Evolutionary conservation across 192 early-diverging fungal genomes (phyloP).

Genomic region (Backusella tarrabulga): DNA sequence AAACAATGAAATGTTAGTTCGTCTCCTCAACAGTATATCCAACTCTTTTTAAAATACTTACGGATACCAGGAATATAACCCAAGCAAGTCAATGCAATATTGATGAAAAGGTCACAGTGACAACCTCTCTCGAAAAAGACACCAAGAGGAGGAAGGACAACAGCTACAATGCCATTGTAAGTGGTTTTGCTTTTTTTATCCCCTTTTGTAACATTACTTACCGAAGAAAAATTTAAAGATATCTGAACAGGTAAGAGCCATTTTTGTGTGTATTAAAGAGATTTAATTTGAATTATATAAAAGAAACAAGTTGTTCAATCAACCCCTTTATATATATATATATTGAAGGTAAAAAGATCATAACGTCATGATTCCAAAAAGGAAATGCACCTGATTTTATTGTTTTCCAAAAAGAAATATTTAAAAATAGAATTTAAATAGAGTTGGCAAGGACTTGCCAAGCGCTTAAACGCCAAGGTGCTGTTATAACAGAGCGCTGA

Average conservation of each 20-base stretch:
- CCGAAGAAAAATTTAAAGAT: constrained; percentile 22
- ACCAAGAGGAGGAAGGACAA: constrained; percentile 58
- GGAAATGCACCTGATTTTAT: background rate
- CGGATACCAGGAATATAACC: constrained; percentile 60
- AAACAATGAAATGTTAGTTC: background rate
- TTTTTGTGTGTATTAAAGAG: background rate
- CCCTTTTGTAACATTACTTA: background rate
- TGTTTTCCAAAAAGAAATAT: background rate
- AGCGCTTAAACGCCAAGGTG: constrained; percentile 43
- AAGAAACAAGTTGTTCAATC: background rate
- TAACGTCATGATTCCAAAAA: background rate
- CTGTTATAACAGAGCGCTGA: constrained; percentile 43
- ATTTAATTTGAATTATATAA: background rate
- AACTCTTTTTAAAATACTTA: background rate
- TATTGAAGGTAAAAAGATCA: background rate
- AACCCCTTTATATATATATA: background rate
- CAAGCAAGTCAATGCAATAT: constrained; percentile 61
- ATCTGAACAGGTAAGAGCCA: constrained; percentile 26
- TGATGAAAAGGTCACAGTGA: constrained; percentile 53
- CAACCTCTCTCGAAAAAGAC: constrained; percentile 63
- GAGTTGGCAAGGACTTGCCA: constrained; percentile 41
- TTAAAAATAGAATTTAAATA: background rate
- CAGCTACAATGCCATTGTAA: background rate
- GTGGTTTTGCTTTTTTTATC: no score
- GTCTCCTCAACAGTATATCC: background rate